Evolutionary conservation across 768 basidiomycete genomes (phyloP).

Genomic region (Agrocybe pediades): DNA sequence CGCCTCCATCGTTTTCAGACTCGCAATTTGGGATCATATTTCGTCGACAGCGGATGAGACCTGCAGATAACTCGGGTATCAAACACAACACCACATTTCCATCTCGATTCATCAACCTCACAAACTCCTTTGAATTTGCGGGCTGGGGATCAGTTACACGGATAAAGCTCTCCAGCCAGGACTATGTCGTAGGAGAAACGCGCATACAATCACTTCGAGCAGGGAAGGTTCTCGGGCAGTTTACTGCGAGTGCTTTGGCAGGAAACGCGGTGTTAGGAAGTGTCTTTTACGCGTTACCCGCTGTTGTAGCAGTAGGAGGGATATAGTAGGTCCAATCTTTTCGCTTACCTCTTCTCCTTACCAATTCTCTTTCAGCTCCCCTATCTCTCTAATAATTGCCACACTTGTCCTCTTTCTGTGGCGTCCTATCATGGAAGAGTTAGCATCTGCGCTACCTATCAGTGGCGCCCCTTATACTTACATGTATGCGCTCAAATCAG

Average conservation of each 20-base stretch:
- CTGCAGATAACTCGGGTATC: conserved; percentile 42
- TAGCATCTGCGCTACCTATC: conserved; percentile 68
- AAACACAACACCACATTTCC: conserved; percentile 41
- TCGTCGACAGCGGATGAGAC: conserved; percentile 57
- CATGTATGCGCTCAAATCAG: conserved; percentile 44
- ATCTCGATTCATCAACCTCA: conserved; percentile 63
- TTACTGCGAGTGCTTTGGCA: conserved; percentile 64
- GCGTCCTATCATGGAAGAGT: conserved; percentile 75
- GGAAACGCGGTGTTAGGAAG: conserved; percentile 70
- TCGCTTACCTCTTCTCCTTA: not conserved
- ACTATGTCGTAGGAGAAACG: conserved; percentile 35
- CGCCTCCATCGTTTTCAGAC: conserved; percentile 46
- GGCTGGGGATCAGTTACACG: conserved; percentile 64
- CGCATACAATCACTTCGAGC: conserved; percentile 28
- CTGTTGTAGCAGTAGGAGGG: conserved; percentile 58
- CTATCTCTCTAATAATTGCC: conserved; percentile 66
- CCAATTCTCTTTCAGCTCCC: conserved; percentile 45
- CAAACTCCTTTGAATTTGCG: conserved; percentile 70
- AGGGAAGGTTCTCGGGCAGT: conserved; percentile 57
- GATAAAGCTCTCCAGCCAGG: conserved; percentile 45
- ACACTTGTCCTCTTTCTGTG: conserved; percentile 66
- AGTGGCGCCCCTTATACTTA: conserved; percentile 75
- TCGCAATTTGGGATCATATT: conserved; percentile 58
- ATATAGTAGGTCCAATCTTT: conserved; percentile 55
- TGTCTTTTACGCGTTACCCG: conserved; percentile 71